Base-by-base conservation (phyloP, 2,329 filamentous ascomycete genomes). In the Neobulgaria alba region DNA sequence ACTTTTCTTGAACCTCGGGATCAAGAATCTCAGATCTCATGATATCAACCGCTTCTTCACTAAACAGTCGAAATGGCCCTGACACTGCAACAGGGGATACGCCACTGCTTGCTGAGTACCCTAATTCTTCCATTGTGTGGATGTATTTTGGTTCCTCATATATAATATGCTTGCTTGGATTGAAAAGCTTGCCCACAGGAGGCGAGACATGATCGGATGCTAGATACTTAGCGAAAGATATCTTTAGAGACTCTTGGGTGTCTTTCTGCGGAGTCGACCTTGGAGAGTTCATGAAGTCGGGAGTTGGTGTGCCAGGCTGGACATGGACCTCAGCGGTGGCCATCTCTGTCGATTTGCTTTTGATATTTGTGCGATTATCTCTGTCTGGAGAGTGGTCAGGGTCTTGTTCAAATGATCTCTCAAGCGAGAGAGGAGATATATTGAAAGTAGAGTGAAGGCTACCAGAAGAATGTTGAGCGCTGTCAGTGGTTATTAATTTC, bases 21-120 rank as follows among this genome's bases (percentile, higher is more conserved):
- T 68, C 69, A 29, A 81, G 63, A n/a, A 82, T 68, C 56, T 84
- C 79, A 3, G 62, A 61, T 40, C 79, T 68, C 69, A 83, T 81
- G 38, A 71, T 67, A 52, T 71, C 61, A 37, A 83, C 67, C 2
- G 78, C 77, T 34, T 79, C 75, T 21, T 67, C 54, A 9, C 73
- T 73, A 59, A 83, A 83, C 17, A 83, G 66, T 3, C 67, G 66
- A 57, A 83, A 83, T 0, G 78, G 77, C 43, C 81, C 73, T 0
- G 77, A 79, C 38, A 80, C 77, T 10, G 77, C 79, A 36, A 77
- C 65, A 1, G 69, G 69, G 1, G 79, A 83, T 18, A 83, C 67
- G 3, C 77, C 79, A 36, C 63, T 66, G 41, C 67, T 66, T 26
- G 73, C 66, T 2, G 66, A 55, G 30, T 73, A 72, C 2, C 73